phyloP scores from a whole-genome alignment of 768 basidiomycete genomes.

The Podaxis sp. region DNA sequence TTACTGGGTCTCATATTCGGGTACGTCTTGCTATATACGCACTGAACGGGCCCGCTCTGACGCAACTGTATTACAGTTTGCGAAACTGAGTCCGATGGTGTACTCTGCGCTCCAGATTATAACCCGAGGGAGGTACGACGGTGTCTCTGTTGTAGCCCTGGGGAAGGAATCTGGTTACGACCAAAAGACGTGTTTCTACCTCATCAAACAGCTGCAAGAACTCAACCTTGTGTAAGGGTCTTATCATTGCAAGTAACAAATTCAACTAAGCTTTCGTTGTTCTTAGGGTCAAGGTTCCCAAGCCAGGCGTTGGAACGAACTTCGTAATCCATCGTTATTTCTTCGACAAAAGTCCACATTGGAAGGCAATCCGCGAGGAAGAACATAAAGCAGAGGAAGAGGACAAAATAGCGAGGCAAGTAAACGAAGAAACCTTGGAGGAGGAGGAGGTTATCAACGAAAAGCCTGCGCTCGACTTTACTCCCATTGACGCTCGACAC shows the following conservation, averaged over 20 bases:
- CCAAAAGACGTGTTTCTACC: constrained; percentile 88
- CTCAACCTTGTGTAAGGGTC: constrained; percentile 68
- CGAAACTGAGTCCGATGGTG: constrained; percentile 82
- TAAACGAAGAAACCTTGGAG: constrained; percentile 33
- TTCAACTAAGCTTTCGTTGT: background rate
- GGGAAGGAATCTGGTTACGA: constrained; percentile 81
- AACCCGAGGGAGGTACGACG: constrained; percentile 75
- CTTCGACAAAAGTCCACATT: constrained; percentile 71
- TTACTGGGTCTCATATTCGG: constrained; percentile 83
- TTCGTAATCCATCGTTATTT: constrained; percentile 85
- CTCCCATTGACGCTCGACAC: constrained; percentile 76
- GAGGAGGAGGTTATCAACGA: constrained; percentile 27
- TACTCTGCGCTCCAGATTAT: constrained; percentile 83
- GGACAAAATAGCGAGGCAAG: constrained; percentile 25
- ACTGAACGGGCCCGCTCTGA: background rate
- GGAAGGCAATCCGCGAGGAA: constrained; percentile 76
- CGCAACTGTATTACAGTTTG: constrained; percentile 44
- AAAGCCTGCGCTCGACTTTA: constrained; percentile 48
- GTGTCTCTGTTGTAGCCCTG: constrained; percentile 76
- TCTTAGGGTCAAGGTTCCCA: constrained; percentile 70
- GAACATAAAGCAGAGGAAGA: constrained; percentile 50
- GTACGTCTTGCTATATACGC: constrained; percentile 41
- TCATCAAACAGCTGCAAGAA: constrained; percentile 72
- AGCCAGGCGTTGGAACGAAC: constrained; percentile 74
- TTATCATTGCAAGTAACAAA: background rate